Conservation (phyloP, 2,329 filamentous ascomycete genomes). For the Zarea fungicola region DNA sequence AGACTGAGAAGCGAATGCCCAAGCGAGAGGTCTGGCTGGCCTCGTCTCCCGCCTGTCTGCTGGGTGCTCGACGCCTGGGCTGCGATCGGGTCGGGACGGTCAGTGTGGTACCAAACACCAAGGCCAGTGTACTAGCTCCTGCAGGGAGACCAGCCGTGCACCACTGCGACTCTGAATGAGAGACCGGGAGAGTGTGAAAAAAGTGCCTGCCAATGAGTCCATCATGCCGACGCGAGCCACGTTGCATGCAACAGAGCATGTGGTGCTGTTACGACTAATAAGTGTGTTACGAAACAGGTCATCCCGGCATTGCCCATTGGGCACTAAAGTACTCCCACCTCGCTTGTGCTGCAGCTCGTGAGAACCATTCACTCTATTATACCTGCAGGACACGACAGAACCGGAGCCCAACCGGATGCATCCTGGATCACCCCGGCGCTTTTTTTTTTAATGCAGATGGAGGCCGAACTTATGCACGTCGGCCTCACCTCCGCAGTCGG, state of each 20-base stretch:
- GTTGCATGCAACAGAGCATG: background rate
- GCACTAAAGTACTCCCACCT: no score
- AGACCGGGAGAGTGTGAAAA: no score
- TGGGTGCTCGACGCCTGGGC: no score
- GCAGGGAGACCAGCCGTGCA: background rate
- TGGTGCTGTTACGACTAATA: background rate
- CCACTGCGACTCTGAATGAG: background rate
- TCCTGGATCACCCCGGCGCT: background rate
- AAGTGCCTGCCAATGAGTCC: no score
- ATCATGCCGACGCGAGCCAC: conserved; percentile 6
- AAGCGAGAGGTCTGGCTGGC: background rate
- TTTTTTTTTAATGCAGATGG: background rate
- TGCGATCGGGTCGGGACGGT: background rate
- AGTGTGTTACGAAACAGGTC: conserved; percentile 1
- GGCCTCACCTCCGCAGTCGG: conserved; percentile 12
- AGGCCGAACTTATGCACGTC: conserved; percentile 9
- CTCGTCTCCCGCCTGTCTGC: no score
- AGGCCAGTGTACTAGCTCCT: background rate
- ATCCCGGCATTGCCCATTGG: background rate
- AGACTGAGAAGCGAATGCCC: background rate
- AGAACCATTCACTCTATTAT: no score
- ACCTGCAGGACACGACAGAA: background rate
- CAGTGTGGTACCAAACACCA: background rate
- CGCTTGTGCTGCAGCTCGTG: no score
- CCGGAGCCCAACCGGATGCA: conserved; percentile 2